Evolutionary conservation across 805 yeast genomes (phyloP).

Genomic region (Wickerhamiella shivajii): DNA sequence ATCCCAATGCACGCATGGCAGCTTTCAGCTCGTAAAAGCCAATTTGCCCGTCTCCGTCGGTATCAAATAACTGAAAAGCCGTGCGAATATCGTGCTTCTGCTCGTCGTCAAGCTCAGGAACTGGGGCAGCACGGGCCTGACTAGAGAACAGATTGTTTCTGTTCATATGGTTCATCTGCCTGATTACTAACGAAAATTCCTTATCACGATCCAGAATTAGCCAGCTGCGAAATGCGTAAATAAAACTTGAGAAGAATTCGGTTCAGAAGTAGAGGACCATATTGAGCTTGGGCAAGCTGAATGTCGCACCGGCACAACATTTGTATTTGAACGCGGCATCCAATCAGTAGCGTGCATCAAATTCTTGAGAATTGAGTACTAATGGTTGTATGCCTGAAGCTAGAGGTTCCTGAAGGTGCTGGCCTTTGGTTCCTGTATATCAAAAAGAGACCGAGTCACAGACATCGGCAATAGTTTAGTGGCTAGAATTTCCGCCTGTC

Average conservation of each 20-base stretch:
- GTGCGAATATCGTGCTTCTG: constrained; percentile 85
- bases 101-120: constrained; percentile 61
- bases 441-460: no score
- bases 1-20: constrained; percentile 88
- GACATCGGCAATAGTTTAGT: constrained; percentile 27
- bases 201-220: background rate
- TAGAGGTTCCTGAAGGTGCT: no score
- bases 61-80: constrained; percentile 81
- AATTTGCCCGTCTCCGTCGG: constrained; percentile 77
- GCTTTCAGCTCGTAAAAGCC: constrained; percentile 91
- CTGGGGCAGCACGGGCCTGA: background rate
- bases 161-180: background rate
- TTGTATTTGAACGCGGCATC: no score
- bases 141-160: no score
- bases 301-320: no score
- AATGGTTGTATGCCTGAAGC: no score
- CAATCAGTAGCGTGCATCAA: no score
- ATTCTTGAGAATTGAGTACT: no score
- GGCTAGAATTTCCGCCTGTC: constrained; percentile 30
- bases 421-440: no score
- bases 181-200: background rate
- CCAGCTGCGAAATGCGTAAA: background rate
- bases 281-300: no score
- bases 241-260: background rate
- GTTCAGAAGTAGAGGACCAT: no score